Evolutionary conservation across 306 rosid genomes (phyloP), one percentile per base, ranked within the genome.

Genomic region (Glycine soja): DNA sequence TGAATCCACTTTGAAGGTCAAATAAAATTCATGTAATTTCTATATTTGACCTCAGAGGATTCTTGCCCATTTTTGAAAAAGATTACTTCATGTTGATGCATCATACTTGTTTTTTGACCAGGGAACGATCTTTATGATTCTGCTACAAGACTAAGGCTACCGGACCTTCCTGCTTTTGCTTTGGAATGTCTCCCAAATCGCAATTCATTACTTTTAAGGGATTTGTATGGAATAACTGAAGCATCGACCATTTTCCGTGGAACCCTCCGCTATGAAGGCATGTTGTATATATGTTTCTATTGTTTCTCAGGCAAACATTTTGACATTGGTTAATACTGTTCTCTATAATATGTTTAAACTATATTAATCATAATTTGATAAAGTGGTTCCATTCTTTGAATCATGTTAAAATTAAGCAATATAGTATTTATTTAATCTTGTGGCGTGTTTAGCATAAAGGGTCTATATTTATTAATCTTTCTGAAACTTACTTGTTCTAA

Each of bases 241-340:
- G 98, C 99, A 79, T 87, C 93, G 5, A 90, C 97, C 14, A 46
- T 95, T 75, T 95, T 93, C 78, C 98, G 98, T 34, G 99, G 97
- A 89, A 95, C 99, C 70, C 94, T 95, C 68, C 94, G 99, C 67
- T 95, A 93, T 34, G 94, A 95, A 95, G 99, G 99, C 82, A 90
- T 79, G 90, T 7, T 54, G 16, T 57, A 45, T 58, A 15, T 81
- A n/a, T 70, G 36, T 32, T 48, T 78, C 79, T 78, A 8, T 10
- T 48, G 14, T 64, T 72, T 57, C 80, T 76, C 40, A 9, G 72
- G 68, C 64, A 53, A 10, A 79, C 15, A 18, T 43, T 43, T 64
- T 81, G 15, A 30, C 80, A 66, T 10, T 80, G 74, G 8, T 32
- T 64, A 61, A 59, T 70, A 42, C 11, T 1, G 12, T 51, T 67